phyloP scores from a whole-genome alignment of 2,329 filamentous ascomycete species.

The Fusarium floridanum region DNA sequence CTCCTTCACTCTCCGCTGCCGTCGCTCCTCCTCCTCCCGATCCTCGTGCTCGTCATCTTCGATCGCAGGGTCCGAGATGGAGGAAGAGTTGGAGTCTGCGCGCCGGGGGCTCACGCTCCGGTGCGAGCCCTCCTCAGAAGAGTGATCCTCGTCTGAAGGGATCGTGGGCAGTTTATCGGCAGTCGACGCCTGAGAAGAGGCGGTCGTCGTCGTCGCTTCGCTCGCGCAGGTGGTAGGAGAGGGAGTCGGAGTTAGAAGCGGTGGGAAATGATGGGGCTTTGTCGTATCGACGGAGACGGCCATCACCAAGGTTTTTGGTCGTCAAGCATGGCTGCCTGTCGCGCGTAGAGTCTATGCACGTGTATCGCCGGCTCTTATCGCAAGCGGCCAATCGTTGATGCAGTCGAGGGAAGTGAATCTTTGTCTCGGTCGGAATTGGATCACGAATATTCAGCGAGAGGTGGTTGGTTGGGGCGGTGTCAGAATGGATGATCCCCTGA shows the following conservation, averaged over 20 bases:
- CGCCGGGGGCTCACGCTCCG: slow-evolving; percentile 40
- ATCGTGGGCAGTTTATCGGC: slow-evolving; percentile 37
- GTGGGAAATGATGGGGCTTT: slow-evolving; percentile 36
- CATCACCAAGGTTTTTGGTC: slow-evolving; percentile 43
- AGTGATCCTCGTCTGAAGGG: slow-evolving; percentile 49
- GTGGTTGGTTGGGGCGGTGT: slow-evolving; percentile 23
- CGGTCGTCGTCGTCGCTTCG: slow-evolving; percentile 1
- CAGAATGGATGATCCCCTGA: slow-evolving; percentile 39
- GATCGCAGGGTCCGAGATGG: slow-evolving; percentile 48
- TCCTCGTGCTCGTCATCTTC: slow-evolving; percentile 35
- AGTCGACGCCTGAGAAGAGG: background rate
- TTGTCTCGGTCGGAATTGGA: slow-evolving; percentile 5
- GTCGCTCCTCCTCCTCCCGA: slow-evolving; percentile 1
- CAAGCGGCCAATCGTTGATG: slow-evolving; percentile 3
- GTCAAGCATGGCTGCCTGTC: slow-evolving; percentile 33
- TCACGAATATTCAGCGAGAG: slow-evolving; percentile 8
- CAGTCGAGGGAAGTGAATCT: slow-evolving; percentile 5
- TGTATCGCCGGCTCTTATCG: background rate
- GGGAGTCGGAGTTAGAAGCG: slow-evolving; percentile 28
- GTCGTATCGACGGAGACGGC: slow-evolving; percentile 42
- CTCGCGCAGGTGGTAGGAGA: slow-evolving; percentile 28
- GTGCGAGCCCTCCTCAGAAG: slow-evolving; percentile 47
- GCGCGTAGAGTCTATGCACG: background rate
- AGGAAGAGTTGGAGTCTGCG: slow-evolving; percentile 46
- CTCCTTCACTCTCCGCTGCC: slow-evolving; percentile 3